Base-by-base conservation (phyloP, 345 rosid genomes). In the Limnanthes douglasii region DNA sequence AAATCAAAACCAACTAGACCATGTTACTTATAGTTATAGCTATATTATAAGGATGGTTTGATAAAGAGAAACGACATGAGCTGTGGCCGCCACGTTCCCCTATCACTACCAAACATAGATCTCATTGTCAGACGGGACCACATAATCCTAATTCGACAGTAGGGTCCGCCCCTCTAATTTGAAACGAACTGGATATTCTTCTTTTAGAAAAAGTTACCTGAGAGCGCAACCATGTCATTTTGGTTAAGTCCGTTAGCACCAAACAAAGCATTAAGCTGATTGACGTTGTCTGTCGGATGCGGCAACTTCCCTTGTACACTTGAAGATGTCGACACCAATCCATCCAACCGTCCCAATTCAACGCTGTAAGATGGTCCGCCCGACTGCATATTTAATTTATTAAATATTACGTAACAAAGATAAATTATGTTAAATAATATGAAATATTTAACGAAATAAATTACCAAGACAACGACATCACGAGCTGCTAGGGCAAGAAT, bases 211-310 rank as follows among this genome's bases (percentile, higher is more conserved):
- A n/a, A n/a, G n/a, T n/a, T n/a, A 78, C 95, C 86, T 15, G 95
- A 83, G 50, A 83, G 95, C 20, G 95, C 95, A 46, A 83, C 68
- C 95, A 83, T 70, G 62, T 83, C 95, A 0, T 51, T 8, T 53
- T 78, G 95, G 35, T 33, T 19, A 43, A 83, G 83, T 19, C 73
- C 75, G 41, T 67, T 32, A 7, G 70, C 60, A 2, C 59, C 62
- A 45, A 83, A 83, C 40, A 78, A 19, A 0, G 64, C 27, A 34
- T 68, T 78, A 39, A 83, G 95, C 59, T 61, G 62, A 38, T 48
- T 39, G 35, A 83, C 53, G n/a, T 61, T 59, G 73, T 58, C 62
- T 22, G 27, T 42, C 14, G 92, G 80, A 8, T 70, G 66, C 2
- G 95, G 95, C 43, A 83, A 64, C 57, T 53, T 72, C 19, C 86